A percentile compares a stretch with the other conserved stretches of the same genome.
Evolutionary conservation across 225 moss, liverwort and hornwort species (phyloP).

Genomic region (Pseudisothecium myosuroides): DNA sequence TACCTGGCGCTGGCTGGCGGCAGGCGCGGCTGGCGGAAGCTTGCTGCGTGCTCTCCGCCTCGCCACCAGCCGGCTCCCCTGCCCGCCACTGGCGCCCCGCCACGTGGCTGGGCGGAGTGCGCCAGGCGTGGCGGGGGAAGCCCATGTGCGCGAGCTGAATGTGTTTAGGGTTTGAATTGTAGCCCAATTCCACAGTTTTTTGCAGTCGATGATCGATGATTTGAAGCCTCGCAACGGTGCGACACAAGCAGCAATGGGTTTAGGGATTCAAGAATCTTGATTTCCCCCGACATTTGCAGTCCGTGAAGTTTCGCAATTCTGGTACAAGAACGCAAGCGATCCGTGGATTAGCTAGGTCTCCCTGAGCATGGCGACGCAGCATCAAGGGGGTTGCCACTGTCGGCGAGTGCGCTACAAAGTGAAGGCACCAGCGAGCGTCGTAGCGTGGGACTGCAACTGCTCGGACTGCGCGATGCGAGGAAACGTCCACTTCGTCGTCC

Average conservation of each 20-base stretch:
- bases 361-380: conserved; percentile 8
- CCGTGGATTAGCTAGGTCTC: background rate
- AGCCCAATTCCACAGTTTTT: background rate
- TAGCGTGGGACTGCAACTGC: conserved; percentile 78
- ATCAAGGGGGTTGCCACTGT: conserved; percentile 76
- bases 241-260: background rate
- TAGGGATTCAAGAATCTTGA: background rate
- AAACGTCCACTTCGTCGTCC: conserved; percentile 56
- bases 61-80: no score
- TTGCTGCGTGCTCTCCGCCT: no score
- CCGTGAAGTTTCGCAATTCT: background rate
- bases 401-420: conserved; percentile 57
- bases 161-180: background rate
- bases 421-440: conserved; percentile 39
- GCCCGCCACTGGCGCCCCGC: no score
- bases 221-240: background rate
- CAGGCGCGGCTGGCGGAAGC: no score
- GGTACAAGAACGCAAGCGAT: background rate
- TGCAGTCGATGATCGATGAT: background rate
- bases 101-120: no score
- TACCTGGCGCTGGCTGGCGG: no score
- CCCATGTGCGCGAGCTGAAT: no score
- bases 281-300: background rate
- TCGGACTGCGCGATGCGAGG: conserved; percentile 55
- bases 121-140: no score